Base-by-base conservation (phyloP, 306 rosid genomes). In the Cicer pinnatifidum region DNA sequence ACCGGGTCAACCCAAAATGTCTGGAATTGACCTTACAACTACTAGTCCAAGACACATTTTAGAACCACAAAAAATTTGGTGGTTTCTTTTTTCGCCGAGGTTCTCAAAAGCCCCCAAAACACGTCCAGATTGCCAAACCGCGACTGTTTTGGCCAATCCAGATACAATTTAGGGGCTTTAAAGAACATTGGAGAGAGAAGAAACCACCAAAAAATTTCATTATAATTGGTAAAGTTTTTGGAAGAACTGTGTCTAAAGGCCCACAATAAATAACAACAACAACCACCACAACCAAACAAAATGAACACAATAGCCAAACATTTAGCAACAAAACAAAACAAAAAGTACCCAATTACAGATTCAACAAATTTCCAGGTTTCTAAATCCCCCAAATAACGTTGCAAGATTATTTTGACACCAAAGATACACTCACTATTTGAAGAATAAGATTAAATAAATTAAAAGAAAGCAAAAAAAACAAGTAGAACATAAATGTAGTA, bases 191-290 rank as follows among this genome's bases (percentile, higher is more conserved):
- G 35, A 28, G 5, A 28, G 35, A 28, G 35, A 28, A 28, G 35
- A 28, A 28, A 28, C 35, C 35, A 28, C 35, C 4, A 28, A 8
- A 33, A 0, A 43, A 8, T 69, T 6, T 50, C 28, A 10, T n/a
- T 1, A 44, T 7, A 12, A 13, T 17, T 57, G 28, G 47, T 51
- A 5, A 20, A 54, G 20, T 64, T 50, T 43, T 60, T 16, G 1
- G 8, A 37, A 39, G 64, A 68, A 17, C 43, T 1, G 20, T 28
- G 43, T 33, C 16, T 19, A 69, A 65, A 59, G 63, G 11, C 47
- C 64, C 75, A 79, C 70, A 73, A 45, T 40, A 67, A 15, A 20
- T 8, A 33, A 15, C 23, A 28, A 41, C 41, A n/a, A 37, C 67
- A 3, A 47, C 19, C 23, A 65, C 10, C 62, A 50, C 7, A 19